Conservation (phyloP, 805 yeast species). For the Jamesozyma gamospora region DNA sequence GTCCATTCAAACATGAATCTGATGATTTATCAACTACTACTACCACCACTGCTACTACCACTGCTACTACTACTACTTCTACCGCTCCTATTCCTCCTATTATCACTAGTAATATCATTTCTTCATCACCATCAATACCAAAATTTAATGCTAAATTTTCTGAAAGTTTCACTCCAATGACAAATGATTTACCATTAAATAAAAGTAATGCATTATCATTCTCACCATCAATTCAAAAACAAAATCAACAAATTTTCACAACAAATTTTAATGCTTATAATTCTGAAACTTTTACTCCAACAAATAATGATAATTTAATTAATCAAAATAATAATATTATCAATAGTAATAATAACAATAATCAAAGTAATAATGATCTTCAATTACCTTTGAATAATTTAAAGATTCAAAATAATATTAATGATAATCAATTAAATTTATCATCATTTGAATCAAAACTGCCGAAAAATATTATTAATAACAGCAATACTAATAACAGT, state of each 20-base stretch:
- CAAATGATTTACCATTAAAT: conserved; percentile 7
- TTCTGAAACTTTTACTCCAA: conserved; percentile 23
- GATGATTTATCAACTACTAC: conserved; percentile 13
- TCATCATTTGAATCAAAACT: no score
- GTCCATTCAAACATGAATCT: conserved; percentile 64
- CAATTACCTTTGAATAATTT: no score
- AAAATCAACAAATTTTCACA: conserved; percentile 6
- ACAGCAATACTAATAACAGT: background rate
- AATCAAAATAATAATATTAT: background rate
- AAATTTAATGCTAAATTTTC: conserved; percentile 46
- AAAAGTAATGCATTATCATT: background rate
- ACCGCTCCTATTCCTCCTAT: background rate
- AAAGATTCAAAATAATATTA: no score
- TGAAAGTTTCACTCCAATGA: conserved; percentile 44
- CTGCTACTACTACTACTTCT: background rate
- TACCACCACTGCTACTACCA: background rate
- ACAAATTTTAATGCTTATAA: conserved; percentile 27
- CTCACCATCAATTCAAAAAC: background rate
- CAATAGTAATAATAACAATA: background rate
- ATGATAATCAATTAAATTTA: no score
- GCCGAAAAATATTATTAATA: background rate
- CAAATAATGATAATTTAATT: conserved; percentile 15
- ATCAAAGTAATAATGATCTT: no score
- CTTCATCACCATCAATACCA: conserved; percentile 10
- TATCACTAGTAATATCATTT: background rate